Evolutionary conservation across 23 red algal species (phyloP).

Genomic region (Chondrus crispus): DNA sequence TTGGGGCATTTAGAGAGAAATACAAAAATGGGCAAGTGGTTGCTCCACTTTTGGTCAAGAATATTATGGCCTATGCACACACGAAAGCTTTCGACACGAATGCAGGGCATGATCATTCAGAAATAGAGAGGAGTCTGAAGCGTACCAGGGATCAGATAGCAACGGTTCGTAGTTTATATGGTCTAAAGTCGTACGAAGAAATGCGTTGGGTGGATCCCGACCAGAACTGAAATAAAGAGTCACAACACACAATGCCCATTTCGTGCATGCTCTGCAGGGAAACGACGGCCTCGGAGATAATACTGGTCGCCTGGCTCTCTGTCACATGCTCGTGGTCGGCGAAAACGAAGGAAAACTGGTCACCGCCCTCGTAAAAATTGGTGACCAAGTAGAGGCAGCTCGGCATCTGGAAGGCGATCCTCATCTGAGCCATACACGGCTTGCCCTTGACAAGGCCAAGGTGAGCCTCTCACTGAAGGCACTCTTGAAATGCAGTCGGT

Average conservation of each 20-base stretch:
- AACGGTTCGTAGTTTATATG: too few species aligned
- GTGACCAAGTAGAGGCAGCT: constrained; percentile 82
- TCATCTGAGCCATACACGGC: constrained; percentile 82
- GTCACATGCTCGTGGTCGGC: constrained; percentile 40
- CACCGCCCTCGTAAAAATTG: constrained; percentile 94
- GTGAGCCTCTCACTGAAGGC: constrained; percentile 72
- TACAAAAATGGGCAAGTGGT: too few species aligned
- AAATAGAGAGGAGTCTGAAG: too few species aligned
- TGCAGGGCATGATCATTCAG: too few species aligned
- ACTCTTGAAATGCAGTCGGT: constrained; percentile 61
- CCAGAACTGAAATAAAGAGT: too few species aligned
- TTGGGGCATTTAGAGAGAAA: too few species aligned
- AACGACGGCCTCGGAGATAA: constrained; percentile 80
- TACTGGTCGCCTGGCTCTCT: constrained; percentile 66
- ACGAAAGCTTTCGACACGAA: too few species aligned
- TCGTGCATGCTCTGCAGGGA: constrained; percentile 85
- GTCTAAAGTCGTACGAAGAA: too few species aligned
- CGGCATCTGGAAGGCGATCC: constrained; percentile 88
- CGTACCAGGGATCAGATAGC: too few species aligned
- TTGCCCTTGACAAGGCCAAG: constrained; percentile 54
- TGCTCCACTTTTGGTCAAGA: too few species aligned
- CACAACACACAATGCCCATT: constrained; percentile 82
- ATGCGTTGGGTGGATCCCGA: too few species aligned
- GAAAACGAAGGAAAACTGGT: constrained; percentile 74
- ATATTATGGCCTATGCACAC: too few species aligned